Conservation (phyloP, 208 protist genomes). For the Wallacemonas rigidus region DNA sequence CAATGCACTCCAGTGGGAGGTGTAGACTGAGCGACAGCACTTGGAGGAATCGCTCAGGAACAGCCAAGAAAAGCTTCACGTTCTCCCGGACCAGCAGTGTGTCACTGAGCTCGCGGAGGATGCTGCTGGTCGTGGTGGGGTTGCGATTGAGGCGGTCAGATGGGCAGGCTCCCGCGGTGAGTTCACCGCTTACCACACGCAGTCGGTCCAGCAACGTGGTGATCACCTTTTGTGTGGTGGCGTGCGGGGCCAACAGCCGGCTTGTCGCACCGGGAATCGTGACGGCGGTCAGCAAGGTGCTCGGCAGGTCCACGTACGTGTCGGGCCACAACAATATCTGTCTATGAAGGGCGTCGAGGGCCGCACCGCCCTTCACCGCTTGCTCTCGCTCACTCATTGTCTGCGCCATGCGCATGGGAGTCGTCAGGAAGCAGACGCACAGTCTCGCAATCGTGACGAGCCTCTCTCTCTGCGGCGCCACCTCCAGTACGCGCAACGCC, state of each 20-base stretch:
- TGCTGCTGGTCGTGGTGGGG: slow-evolving; percentile 48
- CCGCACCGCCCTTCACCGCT: slow-evolving; percentile 35
- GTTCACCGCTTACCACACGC: slow-evolving; percentile 17
- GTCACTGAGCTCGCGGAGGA: slow-evolving; percentile 88
- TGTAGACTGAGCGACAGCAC: slow-evolving; percentile 54
- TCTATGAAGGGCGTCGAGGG: slow-evolving; percentile 40
- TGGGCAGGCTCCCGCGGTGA: slow-evolving; percentile 6
- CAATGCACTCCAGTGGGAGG: slow-evolving; percentile 74
- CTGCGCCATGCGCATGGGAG: slow-evolving; percentile 60
- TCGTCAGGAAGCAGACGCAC: slow-evolving; percentile 64
- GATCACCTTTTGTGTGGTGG: slow-evolving; percentile 67
- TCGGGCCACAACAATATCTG: slow-evolving; percentile 61
- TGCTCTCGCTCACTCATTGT: slow-evolving; percentile 50
- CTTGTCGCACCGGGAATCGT: slow-evolving; percentile 47
- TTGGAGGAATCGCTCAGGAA: slow-evolving; percentile 52
- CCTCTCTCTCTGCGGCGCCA: slow-evolving; percentile 20
- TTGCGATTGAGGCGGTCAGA: slow-evolving; percentile 10
- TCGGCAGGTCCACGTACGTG: slow-evolving; percentile 57
- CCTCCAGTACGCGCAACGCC: slow-evolving; percentile 38
- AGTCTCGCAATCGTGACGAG: slow-evolving; percentile 60
- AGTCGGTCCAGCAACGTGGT: slow-evolving; percentile 70
- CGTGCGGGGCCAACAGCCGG: slow-evolving; percentile 60
- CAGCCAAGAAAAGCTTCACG: slow-evolving; percentile 54
- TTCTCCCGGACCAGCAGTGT: slow-evolving; percentile 66
- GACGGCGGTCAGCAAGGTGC: slow-evolving; percentile 58